Evolutionary conservation across 106 monocot species (phyloP), one percentile per base, ranked within the genome.

Genomic region (Allium sativum): DNA sequence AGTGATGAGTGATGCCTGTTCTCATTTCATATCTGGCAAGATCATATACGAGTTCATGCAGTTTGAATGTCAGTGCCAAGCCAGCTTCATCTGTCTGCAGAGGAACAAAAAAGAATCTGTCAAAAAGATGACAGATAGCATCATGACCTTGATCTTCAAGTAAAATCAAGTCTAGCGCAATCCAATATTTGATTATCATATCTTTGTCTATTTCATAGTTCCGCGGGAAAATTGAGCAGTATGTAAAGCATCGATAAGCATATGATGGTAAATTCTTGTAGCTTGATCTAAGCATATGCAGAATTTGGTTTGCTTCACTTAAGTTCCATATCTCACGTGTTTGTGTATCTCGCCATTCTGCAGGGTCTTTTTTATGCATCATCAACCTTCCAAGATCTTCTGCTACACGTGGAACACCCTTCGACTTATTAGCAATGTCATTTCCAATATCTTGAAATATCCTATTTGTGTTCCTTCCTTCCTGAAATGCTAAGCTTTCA

Each of bases 201-300:
- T 70, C 70, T 42, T 70, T 70, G 11, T 53, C 52, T 14, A 70
- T 16, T 18, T 53, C 61, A 53, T 70, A 53, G 10, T 45, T 48
- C 48, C 43, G 42, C 3, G 70, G 70, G 20, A 70, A 60, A 14
- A 70, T 52, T 6, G 59, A n/a, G 20, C 59, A 60, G 43, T 41
- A 70, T 1, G 61, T 61, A 21, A 70, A 70, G 42, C 70, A 70
- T 4, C 22, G 62, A 15, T 70, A 52, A 4, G 61, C 44, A 61
- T 53, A 52, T 7, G 16, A n/a, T 12, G 70, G 70, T 43, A 70
- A 61, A 12, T 56, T 17, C 14, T 56, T 4, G 19, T 56, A 68
- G 21, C 67, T 68, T 21, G 56, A 14, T 21, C 20, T 68, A n/a
- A 68, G 21, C 7, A 44, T 19, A 7, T 54, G 56, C 9, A 68